Percentiles rank a stretch among this genome's conserved stretches.
Conservation (phyloP, 345 rosid species). For the Eucalyptus marginata region DNA sequence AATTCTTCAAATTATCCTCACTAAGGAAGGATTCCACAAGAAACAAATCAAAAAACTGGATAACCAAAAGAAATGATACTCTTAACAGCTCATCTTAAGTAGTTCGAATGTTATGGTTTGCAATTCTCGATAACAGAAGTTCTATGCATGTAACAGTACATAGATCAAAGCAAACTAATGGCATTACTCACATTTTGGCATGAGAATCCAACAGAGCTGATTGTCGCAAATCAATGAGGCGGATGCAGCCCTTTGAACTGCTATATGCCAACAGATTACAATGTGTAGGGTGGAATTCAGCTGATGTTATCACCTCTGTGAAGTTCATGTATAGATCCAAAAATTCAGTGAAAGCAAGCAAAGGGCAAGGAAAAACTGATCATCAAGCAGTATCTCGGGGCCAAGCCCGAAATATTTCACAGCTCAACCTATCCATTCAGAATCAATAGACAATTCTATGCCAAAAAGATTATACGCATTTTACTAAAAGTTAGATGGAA, state of each 20-base stretch:
- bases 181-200: slow-evolving; percentile 68
- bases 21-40: neutral
- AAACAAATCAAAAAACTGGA: neutral
- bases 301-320: slow-evolving; percentile 99
- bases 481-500: neutral
- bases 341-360: neutral
- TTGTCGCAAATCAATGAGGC: slow-evolving; percentile 93
- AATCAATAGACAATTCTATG: neutral
- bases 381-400: neutral
- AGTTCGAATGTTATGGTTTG: neutral
- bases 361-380: neutral
- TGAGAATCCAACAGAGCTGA: slow-evolving; percentile 95
- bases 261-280: slow-evolving; percentile 94
- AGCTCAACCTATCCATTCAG: neutral
- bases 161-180: neutral
- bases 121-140: neutral
- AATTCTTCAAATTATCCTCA: neutral
- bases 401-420: neutral
- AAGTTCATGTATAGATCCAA: neutral
- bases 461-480: neutral
- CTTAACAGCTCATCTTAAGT: neutral
- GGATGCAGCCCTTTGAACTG: slow-evolving; percentile 98
- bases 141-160: neutral
- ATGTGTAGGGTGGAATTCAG: slow-evolving; percentile 94
- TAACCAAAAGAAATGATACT: neutral